Evolutionary conservation across 768 basidiomycete genomes (phyloP), one percentile per base, ranked within the genome.

Genomic region (Tylopilus plumbeoviolaceoides): DNA sequence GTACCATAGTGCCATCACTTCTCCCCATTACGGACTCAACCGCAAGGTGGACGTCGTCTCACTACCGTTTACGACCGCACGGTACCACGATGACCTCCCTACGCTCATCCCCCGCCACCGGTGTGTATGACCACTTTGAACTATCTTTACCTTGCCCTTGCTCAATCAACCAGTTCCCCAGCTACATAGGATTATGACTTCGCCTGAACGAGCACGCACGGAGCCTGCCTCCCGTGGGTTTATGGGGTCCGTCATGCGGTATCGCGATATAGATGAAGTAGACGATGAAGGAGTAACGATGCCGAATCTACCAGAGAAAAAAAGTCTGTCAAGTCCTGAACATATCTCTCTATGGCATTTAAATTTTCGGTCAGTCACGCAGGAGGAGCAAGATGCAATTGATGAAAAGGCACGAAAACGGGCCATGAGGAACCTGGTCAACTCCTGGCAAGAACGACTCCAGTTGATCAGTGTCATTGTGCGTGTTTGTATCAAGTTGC

Each of bases 401-500:
- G 83, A 84, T 51, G 77, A 77, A 8, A 64, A 73, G 51, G 73
- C 72, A 12, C 68, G 72, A 36, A 70, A 68, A 56, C 72, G 74
- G 46, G 79, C 76, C 3, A 70, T 77, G 70, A 74, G 66, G 45
- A 77, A 80, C 39, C 72, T 83, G 3, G 72, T 81, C n/a, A 75
- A 76, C 58, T 79, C 79, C 4, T 84, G 83, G 83, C 77, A 80
- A 72, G 82, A 84, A 53, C 72, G 82, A 39, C 71, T 84, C 40
- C 80, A 83, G 66, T 68, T 84, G 11, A 82, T 84, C 64, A 78
- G 74, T 38, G 74, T 84, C 31, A 81, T 83, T 47, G 82, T 81
- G 43, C 60, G 80, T 69, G 25, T 27, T 50, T n/a, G 1, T 14
- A 18, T 23, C 20, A 10, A 27, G 14, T 18, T 28, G 6, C 23